Base-by-base conservation (phyloP, 306 rosid species). In the Pyrus pyrifolia region DNA sequence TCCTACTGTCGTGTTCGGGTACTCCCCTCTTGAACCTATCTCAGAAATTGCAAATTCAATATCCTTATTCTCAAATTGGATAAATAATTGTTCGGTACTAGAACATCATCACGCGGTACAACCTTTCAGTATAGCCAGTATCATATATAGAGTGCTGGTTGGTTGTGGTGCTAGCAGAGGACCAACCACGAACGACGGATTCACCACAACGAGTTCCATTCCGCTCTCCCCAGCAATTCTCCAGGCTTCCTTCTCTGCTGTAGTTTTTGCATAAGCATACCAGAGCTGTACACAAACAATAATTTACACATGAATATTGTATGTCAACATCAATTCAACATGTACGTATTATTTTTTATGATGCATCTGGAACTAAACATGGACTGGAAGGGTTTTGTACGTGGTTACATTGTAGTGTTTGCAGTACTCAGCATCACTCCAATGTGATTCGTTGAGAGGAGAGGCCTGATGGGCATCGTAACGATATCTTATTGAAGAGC, bases 201-300 rank as follows among this genome's bases (percentile, higher is more conserved):
- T 89, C 74, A 94, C 96, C 68, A 91, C 95, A 59, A 91, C 96
- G 0, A 91, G 76, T 87, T 94, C 91, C 78, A 86, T 74, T 19
- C 85, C 91, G 49, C 60, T 76, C 70, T 90, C 89, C 82, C 81
- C 38, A 12, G 98, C 90, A 12, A 83, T 58, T 65, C 74, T 84
- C 96, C 97, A 94, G 14, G 95, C 96, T 60, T 90, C 97, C 83
- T 78, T 86, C 81, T 94, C 98, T 4, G 87, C 96, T 22, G 79
- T 0, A 0, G 96, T 90, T 86, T 91, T 94, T 27, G 98, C 91
- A 85, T 84, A 91, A 22, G 96, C 97, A 79, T 91, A 94, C 98
- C 97, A 89, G 12, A 94, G 78, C 96, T 93, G 88, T 83, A 23
- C 14, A 83, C 81, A 60, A 63, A 69, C 27, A n/a, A 51, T 15